Evolutionary conservation across 208 protist genomes (phyloP).

Genomic region (Borovskyia barvae): DNA sequence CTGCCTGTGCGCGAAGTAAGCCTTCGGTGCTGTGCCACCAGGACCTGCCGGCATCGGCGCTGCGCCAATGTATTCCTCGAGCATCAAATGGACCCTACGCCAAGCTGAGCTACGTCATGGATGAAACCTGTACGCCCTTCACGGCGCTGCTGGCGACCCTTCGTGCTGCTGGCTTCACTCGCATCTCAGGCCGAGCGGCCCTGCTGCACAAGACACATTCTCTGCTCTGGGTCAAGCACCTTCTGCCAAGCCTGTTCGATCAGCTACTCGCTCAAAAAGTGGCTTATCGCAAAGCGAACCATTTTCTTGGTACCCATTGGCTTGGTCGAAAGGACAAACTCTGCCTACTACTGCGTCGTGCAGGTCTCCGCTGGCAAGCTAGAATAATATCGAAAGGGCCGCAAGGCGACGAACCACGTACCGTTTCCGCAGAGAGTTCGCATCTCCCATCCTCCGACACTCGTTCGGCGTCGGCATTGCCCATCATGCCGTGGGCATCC

Average conservation of each 20-base stretch:
- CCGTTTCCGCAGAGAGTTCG: neutral
- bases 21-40: too few species aligned
- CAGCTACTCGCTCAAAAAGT: conserved; percentile 2
- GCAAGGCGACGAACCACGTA: neutral
- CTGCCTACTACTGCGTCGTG: conserved; percentile 42
- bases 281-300: conserved; percentile 81
- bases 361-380: conserved; percentile 21
- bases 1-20: too few species aligned
- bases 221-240: conserved; percentile 68
- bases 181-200: conserved; percentile 23
- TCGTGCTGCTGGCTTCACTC: conserved; percentile 41
- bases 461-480: neutral
- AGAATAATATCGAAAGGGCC: neutral
- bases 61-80: too few species aligned
- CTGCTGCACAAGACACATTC: conserved; percentile 44
- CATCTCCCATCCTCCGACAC: too few species aligned
- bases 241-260: conserved; percentile 36
- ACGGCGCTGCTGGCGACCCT: conserved; percentile 52
- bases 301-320: conserved; percentile 84
- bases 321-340: conserved; percentile 85
- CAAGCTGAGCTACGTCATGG: conserved; percentile 42
- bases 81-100: conserved; percentile 12
- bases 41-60: neutral
- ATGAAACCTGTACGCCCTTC: conserved; percentile 49
- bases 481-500: conserved; percentile 3